These are phyloP conservation scores for Aspergillus sclerotioniger DNA, from an alignment of 495 filamentous ascomycete genomes.

Conservation along the genomic window DNA sequence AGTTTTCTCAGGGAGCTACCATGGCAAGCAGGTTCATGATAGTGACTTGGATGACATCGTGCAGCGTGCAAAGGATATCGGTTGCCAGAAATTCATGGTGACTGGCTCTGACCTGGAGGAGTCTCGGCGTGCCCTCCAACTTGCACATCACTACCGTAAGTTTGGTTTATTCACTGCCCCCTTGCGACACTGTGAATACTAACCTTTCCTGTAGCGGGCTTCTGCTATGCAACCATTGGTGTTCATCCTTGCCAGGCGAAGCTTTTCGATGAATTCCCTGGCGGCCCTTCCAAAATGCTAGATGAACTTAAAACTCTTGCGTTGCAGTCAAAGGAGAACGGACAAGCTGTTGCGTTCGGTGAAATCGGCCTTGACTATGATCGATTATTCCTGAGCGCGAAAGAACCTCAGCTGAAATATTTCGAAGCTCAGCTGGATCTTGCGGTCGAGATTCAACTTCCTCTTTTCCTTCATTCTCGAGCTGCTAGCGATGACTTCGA, in stretches of 20 bases:
- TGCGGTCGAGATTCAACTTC: conserved; percentile 73
- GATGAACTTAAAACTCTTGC: conserved; percentile 59
- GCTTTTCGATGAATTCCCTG: conserved; percentile 62
- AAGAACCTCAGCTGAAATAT: conserved; percentile 76
- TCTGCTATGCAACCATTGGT: conserved; percentile 84
- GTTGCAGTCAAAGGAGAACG: conserved; percentile 40
- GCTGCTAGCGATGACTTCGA: conserved; percentile 84
- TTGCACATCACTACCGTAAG: conserved; percentile 72
- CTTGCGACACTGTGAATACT: background rate
- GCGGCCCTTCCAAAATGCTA: conserved; percentile 56
- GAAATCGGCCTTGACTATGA: conserved; percentile 98
- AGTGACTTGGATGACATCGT: conserved; percentile 77
- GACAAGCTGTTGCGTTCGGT: conserved; percentile 75
- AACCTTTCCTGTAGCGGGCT: conserved; percentile 48
- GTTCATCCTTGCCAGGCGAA: conserved; percentile 84
- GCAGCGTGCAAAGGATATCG: conserved; percentile 67
- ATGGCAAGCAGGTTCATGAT: conserved; percentile 76
- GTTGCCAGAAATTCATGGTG: conserved; percentile 85
- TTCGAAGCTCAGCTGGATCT: conserved; percentile 79
- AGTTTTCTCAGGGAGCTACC: conserved; percentile 79
- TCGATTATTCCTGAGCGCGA: conserved; percentile 72
- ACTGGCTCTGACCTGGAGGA: conserved; percentile 87
- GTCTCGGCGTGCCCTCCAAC: conserved; percentile 67
- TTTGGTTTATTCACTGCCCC: conserved; percentile 8
- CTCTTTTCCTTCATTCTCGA: conserved; percentile 86